Percentiles rank a stretch among this genome's conserved stretches.
Evolutionary conservation across 2,329 filamentous ascomycete genomes (phyloP).

Genomic region (Penicillium sp.): DNA sequence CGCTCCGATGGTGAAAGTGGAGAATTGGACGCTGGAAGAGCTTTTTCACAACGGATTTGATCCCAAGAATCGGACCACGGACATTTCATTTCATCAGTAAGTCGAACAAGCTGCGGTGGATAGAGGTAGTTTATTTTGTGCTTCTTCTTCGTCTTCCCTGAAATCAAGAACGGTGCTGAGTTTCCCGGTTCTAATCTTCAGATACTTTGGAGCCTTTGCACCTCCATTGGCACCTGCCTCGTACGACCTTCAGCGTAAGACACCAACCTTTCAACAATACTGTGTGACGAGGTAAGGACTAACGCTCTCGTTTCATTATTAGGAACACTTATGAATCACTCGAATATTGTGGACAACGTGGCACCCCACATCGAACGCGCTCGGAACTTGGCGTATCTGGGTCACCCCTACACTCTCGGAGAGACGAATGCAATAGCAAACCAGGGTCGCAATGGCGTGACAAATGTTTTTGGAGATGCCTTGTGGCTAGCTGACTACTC

Average conservation of each 20-base stretch:
- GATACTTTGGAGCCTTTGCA: background rate
- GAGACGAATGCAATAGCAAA: constrained; percentile 14
- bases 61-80: background rate
- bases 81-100: background rate
- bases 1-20: background rate
- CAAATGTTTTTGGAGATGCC: constrained; percentile 14
- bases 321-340: constrained; percentile 16
- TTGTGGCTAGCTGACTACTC: constrained; percentile 16
- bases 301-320: background rate
- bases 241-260: background rate
- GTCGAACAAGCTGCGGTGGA: background rate
- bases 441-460: constrained; percentile 10
- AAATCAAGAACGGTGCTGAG: background rate
- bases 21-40: background rate
- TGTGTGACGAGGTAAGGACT: too few relatives aligned
- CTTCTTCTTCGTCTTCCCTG: background rate
- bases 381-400: constrained; percentile 11
- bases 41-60: background rate
- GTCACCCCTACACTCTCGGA: constrained; percentile 9
- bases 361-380: constrained; percentile 8
- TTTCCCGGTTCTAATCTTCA: background rate
- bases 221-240: background rate
- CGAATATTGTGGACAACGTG: constrained; percentile 8
- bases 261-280: background rate
- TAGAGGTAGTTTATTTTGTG: too few relatives aligned